These are phyloP conservation scores for Aegilops tauschii DNA, from an alignment of 176 grass and related monocot species.

Conservation along the genomic window DNA sequence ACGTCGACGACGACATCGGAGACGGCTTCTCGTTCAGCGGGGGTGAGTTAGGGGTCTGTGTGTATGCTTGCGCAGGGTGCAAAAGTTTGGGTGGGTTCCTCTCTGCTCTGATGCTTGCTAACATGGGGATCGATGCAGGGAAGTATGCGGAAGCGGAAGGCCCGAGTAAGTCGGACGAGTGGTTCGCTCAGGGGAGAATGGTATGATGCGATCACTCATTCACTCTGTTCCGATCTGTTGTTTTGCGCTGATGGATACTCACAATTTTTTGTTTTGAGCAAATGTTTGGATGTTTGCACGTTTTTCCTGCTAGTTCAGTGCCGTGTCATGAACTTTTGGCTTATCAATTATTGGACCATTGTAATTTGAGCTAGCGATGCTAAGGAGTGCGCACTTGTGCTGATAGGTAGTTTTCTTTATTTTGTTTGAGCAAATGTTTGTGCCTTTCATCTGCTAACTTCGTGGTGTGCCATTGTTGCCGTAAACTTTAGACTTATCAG, in stretches of 20 bases:
- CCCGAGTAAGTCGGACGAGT: slow-evolving; percentile 69
- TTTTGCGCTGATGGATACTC: background rate
- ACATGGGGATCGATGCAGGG: slow-evolving; percentile 37
- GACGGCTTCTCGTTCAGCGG: slow-evolving; percentile 95
- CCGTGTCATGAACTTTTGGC: background rate
- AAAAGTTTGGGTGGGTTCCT: background rate
- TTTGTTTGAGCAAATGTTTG: background rate
- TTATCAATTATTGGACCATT: background rate
- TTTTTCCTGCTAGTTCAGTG: background rate
- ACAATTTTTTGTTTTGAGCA: background rate
- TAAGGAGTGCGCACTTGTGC: background rate
- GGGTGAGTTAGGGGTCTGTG: slow-evolving; percentile 33
- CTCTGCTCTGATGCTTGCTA: background rate
- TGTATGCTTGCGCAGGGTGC: background rate
- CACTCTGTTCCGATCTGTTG: background rate
- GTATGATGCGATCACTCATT: slow-evolving; percentile 17
- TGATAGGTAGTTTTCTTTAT: background rate
- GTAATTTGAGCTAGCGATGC: background rate
- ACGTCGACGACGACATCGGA: slow-evolving; percentile 71
- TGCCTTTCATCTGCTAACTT: too few relatives aligned
- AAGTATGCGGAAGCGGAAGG: slow-evolving; percentile 85
- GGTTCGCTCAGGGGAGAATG: slow-evolving; percentile 82
- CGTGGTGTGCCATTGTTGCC: too few relatives aligned
- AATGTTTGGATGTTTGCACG: background rate
- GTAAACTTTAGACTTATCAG: too few relatives aligned